These are phyloP conservation scores for Kluyveromyces marxianus DNA, from an alignment of 1,139 yeast genomes.

Conservation along the genomic window DNA sequence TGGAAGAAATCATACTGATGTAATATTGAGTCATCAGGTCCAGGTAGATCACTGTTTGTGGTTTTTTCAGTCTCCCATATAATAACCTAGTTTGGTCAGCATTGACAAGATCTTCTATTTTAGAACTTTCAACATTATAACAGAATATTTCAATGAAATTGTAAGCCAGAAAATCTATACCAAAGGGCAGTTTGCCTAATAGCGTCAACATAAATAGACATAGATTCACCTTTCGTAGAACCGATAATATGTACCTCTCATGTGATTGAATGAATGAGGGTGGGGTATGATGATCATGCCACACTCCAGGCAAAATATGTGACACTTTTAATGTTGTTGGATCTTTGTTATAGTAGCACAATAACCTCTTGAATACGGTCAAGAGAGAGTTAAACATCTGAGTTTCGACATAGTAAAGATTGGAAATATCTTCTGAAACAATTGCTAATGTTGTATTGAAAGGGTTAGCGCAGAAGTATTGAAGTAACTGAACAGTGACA, in stretches of 20 bases:
- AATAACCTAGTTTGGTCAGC: not conserved
- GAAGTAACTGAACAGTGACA: conserved; percentile 25
- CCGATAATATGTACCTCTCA: conserved; percentile 53
- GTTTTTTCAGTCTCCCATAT: conserved; percentile 53
- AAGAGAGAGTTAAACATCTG: conserved; percentile 67
- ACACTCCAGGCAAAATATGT: conserved; percentile 51
- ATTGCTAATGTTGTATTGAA: conserved; percentile 5
- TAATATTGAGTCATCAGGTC: conserved; percentile 94
- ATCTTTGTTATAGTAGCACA: conserved; percentile 52
- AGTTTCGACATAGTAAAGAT: conserved; percentile 39
- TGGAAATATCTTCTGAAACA: not conserved
- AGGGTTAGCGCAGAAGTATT: conserved; percentile 24
- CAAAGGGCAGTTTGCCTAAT: conserved; percentile 76
- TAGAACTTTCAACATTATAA: conserved; percentile 36
- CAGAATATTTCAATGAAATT: conserved; percentile 79
- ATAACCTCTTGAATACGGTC: conserved; percentile 67
- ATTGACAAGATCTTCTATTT: not conserved
- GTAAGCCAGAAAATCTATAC: conserved; percentile 79
- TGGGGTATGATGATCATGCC: conserved; percentile 56
- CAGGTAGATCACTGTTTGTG: conserved; percentile 69
- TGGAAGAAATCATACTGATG: conserved; percentile 57
- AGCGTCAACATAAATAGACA: conserved; percentile 84
- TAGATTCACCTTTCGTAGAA: conserved; percentile 74
- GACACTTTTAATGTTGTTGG: conserved; percentile 53
- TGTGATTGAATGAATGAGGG: conserved; percentile 51